Base-by-base conservation (phyloP, 1,139 yeast genomes). In the Candida tunisiensis region DNA sequence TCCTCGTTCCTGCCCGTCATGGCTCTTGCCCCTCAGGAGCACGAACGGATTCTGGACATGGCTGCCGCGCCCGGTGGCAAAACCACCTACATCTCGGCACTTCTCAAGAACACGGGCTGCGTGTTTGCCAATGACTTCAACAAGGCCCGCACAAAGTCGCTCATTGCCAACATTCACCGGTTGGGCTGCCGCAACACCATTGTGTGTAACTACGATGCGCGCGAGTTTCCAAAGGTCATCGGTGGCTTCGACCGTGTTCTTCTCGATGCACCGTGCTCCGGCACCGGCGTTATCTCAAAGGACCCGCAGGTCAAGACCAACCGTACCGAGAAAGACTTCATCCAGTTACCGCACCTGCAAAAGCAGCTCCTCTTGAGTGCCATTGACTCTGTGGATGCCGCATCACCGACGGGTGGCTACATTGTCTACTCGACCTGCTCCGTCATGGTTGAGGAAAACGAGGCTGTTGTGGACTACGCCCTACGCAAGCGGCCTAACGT, bases 1-100 rank as follows among this genome's bases (percentile, higher is more conserved):
- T 85, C 96, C 5, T 85, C 96, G 4, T 88, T 88, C 55, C 61
- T 91, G 47, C 99, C 99, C 8, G 95, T 85, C 13, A 80, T 91
- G 85, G 99, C 99, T 0, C 62, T 91, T 41, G 91, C 74, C 36
- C 98, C 99, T 12, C 92, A 83, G 51, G 95, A 83, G 53, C 74
- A 79, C 49, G 99, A 91, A 56, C 74, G 98, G 47, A 64, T 91
- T 26, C 63, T 91, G 39, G 99, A 91, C 59, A 91, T 91, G 98
- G 98, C 99, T 23, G 93, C 98, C 33, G 96, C 99, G 13, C 99
- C 99, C 39, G 99, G 99, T 60, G 99, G 99, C 55, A 91, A 91
- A 50, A 83, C 98, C 8, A 88, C 99, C 2, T 88, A 83, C 49
- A 74, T 91, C 32, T 74, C 94, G 23, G 98, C 98, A 1, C 58